Conservation (phyloP, 768 basidiomycete genomes). For the Boletus rubescentipes region DNA sequence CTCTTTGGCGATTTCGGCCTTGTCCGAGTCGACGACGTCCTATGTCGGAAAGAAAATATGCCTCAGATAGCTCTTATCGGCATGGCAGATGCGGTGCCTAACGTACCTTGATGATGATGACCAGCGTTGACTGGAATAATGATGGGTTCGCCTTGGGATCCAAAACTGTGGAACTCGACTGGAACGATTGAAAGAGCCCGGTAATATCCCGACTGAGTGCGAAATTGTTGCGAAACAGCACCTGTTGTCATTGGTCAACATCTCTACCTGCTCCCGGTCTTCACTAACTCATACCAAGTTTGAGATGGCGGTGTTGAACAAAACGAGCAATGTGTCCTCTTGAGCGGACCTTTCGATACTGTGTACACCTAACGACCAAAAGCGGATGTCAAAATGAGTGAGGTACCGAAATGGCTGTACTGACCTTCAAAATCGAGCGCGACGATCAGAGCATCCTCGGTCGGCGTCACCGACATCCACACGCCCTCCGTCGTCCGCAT, state of each 20-base stretch:
- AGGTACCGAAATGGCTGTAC: background rate
- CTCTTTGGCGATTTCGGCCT: constrained; percentile 57
- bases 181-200: constrained; percentile 61
- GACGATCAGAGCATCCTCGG: constrained; percentile 51
- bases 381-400: background rate
- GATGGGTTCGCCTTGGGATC: constrained; percentile 59
- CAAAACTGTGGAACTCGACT: constrained; percentile 54
- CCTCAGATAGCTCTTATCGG: background rate
- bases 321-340: constrained; percentile 60
- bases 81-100: background rate
- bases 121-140: constrained; percentile 57
- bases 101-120: constrained; percentile 61
- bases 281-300: constrained; percentile 51
- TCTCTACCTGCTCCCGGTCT: accelerated
- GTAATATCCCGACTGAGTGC: constrained; percentile 59
- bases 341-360: constrained; percentile 63
- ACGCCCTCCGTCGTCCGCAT: constrained; percentile 70
- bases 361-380: constrained; percentile 44
- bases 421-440: constrained; percentile 65
- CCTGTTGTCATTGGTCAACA: constrained; percentile 33
- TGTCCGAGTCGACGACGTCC: constrained; percentile 67
- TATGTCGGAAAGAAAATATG: constrained; percentile 17
- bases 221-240: constrained; percentile 66
- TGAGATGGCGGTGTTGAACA: constrained; percentile 66
- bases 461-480: constrained; percentile 68